Conservation (phyloP, 495 filamentous ascomycete genomes). For the Tuber melanosporum region DNA sequence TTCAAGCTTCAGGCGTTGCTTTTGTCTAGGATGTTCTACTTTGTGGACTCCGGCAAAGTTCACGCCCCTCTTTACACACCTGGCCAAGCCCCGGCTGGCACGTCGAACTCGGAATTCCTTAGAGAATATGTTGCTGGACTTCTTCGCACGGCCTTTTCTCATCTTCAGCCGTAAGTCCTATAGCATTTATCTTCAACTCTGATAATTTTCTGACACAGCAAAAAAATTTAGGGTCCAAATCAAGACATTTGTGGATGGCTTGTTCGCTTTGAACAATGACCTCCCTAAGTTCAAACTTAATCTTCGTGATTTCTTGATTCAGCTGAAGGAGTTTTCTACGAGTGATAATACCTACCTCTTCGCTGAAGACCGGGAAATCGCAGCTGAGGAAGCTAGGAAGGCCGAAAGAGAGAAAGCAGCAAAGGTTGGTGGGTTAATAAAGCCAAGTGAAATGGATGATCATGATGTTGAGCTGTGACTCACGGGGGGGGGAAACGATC, state of each 20-base stretch:
- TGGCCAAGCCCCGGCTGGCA: slow-evolving; percentile 75
- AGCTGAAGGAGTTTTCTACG: slow-evolving; percentile 85
- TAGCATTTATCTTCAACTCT: slow-evolving; percentile 43
- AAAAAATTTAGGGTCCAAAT: slow-evolving; percentile 59
- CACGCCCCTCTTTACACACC: slow-evolving; percentile 78
- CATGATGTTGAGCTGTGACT: slow-evolving; percentile 88
- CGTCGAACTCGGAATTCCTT: slow-evolving; percentile 81
- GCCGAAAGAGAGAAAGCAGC: slow-evolving; percentile 81
- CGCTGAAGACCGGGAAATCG: slow-evolving; percentile 85
- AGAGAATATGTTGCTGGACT: slow-evolving; percentile 74
- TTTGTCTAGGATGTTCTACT: slow-evolving; percentile 91
- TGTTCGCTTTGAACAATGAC: slow-evolving; percentile 75
- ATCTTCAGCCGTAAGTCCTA: slow-evolving; percentile 73
- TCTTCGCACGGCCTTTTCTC: slow-evolving; percentile 86
- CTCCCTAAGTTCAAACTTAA: slow-evolving; percentile 86
- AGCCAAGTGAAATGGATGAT: slow-evolving; percentile 79
- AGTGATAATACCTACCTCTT: slow-evolving; percentile 91
- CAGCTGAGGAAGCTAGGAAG: slow-evolving; percentile 65
- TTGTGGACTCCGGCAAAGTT: slow-evolving; percentile 74
- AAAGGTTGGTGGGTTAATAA: slow-evolving; percentile 84
- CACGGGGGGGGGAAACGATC: slow-evolving; percentile 8
- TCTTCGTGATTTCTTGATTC: slow-evolving; percentile 93
- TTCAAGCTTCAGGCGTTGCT: slow-evolving; percentile 96
- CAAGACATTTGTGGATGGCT: slow-evolving; percentile 72
- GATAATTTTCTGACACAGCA: slow-evolving; percentile 46